Conservation (phyloP, 768 basidiomycete species). For the Pisolithus microcarpus region DNA sequence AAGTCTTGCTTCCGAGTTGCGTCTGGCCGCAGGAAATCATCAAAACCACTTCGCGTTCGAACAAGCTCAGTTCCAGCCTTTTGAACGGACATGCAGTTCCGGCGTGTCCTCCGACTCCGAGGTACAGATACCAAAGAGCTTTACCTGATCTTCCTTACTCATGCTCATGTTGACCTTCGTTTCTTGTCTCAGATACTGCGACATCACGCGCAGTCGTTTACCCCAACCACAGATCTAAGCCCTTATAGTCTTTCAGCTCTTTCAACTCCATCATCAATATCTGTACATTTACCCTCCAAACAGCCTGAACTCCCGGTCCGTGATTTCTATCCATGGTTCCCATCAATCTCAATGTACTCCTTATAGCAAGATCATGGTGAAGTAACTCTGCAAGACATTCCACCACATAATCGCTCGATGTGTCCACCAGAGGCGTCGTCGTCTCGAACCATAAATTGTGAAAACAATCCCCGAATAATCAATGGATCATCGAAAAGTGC, state of each 20-base stretch:
- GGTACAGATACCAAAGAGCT: conserved; percentile 10
- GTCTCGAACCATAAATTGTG: neutral
- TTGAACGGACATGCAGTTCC: conserved; percentile 7
- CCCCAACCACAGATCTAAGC: conserved; percentile 2
- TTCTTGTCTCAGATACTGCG: neutral
- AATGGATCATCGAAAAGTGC: neutral
- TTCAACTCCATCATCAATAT: conserved; percentile 8
- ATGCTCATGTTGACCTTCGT: conserved; percentile 3
- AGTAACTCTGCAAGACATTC: neutral
- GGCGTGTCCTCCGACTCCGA: neutral
- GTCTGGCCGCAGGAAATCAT: conserved; percentile 2
- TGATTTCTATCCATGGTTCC: conserved; percentile 1
- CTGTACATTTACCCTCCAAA: conserved; percentile 1
- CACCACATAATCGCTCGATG: conserved; percentile 14
- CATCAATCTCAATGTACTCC: neutral
- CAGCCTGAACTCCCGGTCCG: conserved; percentile 11
- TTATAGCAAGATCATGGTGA: conserved; percentile 11
- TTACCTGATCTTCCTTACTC: neutral
- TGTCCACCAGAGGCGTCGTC: neutral
- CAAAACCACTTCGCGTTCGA: neutral
- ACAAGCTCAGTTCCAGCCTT: neutral
- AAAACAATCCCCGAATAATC: neutral
- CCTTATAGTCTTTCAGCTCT: neutral
- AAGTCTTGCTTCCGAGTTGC: conserved; percentile 6
- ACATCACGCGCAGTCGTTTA: conserved; percentile 11